phyloP scores from a whole-genome alignment of 2,329 filamentous ascomycete genomes.

The Diaporthe destruens region DNA sequence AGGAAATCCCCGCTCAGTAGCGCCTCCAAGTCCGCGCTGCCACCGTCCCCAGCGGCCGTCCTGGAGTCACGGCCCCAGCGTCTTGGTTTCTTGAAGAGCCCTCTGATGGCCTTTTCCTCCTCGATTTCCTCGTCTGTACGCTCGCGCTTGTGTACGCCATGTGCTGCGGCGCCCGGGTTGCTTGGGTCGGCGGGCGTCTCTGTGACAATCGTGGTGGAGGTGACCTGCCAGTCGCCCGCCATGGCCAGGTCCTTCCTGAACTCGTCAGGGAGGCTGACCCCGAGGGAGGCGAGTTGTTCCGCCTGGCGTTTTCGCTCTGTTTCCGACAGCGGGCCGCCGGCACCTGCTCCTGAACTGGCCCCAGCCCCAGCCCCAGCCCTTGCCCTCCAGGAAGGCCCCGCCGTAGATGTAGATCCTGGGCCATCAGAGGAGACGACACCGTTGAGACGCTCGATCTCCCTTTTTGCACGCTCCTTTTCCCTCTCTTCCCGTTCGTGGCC shows the following conservation, averaged over 20 bases:
- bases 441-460: conserved; percentile 88
- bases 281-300: conserved; percentile 88
- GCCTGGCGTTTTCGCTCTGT: conserved; percentile 85
- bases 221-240: conserved; percentile 87
- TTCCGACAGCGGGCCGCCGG: conserved; percentile 55
- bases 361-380: not conserved
- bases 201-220: conserved; percentile 70
- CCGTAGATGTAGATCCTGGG: conserved; percentile 53
- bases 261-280: conserved; percentile 84
- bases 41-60: conserved; percentile 60
- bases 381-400: conserved; percentile 47
- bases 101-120: conserved; percentile 69
- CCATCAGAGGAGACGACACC: conserved; percentile 72
- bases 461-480: conserved; percentile 84
- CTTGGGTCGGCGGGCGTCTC: conserved; percentile 54
- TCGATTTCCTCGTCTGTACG: conserved; percentile 71
- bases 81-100: conserved; percentile 70
- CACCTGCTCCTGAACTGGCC: not conserved
- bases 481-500: conserved; percentile 83
- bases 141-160: conserved; percentile 74
- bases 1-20: conserved; percentile 60
- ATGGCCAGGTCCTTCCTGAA: conserved; percentile 86
- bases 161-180: conserved; percentile 59
- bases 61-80: conserved; percentile 67
- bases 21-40: conserved; percentile 70